A percentile compares a stretch with the other conserved stretches of the same genome.
phyloP scores from a whole-genome alignment of 2,329 filamentous ascomycete genomes.

The Epichloe sibirici region DNA sequence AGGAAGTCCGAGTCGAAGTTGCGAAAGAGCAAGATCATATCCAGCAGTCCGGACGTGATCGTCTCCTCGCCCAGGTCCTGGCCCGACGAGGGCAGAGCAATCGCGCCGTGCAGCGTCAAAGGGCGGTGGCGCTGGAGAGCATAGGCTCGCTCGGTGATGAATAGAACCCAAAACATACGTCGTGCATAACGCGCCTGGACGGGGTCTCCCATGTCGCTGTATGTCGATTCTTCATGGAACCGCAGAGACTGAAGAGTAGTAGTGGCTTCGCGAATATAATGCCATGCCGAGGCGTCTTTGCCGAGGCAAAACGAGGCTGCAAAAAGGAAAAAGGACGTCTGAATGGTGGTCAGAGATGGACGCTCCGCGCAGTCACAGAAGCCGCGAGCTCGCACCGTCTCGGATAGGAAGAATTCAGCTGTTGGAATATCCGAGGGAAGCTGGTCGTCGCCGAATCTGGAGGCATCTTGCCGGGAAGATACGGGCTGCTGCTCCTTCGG shows the following conservation, averaged over 20 bases:
- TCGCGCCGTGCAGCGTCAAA: slow-evolving; percentile 12
- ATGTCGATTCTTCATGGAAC: slow-evolving; percentile 18
- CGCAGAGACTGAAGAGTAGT: slow-evolving; percentile 17
- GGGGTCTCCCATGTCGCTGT: slow-evolving; percentile 5
- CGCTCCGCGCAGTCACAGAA: slow-evolving; percentile 15
- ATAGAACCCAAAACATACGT: slow-evolving; percentile 18
- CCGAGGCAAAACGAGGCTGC: slow-evolving; percentile 17
- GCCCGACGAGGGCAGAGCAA: slow-evolving; percentile 13
- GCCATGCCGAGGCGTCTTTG: slow-evolving; percentile 23
- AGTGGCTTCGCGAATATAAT: slow-evolving; percentile 19
- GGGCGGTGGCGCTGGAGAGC: slow-evolving; percentile 19
- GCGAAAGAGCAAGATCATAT: slow-evolving; percentile 16
- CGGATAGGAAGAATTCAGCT: slow-evolving; percentile 15
- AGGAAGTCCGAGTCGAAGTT: slow-evolving; percentile 18
- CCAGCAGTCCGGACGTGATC: slow-evolving; percentile 19
- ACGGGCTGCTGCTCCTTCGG: too few relatives aligned
- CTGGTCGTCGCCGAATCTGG: neutral
- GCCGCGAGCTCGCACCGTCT: slow-evolving; percentile 15
- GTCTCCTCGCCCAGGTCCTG: slow-evolving; percentile 11
- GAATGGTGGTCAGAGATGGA: slow-evolving; percentile 15
- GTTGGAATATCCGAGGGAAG: slow-evolving; percentile 3
- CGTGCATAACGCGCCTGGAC: slow-evolving; percentile 11
- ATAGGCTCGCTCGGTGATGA: slow-evolving; percentile 21
- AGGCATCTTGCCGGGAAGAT: neutral
- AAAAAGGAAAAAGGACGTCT: slow-evolving; percentile 23